A percentile compares a stretch with the other conserved stretches of the same genome.
These are phyloP conservation scores for Capsicum chinense DNA, from an alignment of 257 asterid genomes.

Conservation along the genomic window DNA sequence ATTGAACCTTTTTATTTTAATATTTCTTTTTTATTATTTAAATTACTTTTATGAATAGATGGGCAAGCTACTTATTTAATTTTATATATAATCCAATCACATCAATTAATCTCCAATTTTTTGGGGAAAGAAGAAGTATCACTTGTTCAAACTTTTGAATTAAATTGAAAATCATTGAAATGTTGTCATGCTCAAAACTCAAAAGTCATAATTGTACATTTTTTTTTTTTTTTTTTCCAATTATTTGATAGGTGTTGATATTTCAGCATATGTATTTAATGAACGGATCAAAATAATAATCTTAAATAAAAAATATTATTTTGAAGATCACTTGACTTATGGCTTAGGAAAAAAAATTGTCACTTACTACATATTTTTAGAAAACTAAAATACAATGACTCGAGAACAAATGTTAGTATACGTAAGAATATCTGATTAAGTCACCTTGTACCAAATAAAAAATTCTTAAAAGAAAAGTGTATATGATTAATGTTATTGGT, in stretches of 20 bases:
- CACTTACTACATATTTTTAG: not conserved
- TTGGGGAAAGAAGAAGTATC: not conserved
- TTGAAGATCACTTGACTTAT: not conserved
- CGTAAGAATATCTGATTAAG: not conserved
- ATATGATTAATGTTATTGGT: not conserved
- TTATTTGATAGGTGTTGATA: not conserved
- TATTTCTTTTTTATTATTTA: not conserved
- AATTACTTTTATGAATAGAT: not conserved
- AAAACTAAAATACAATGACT: not conserved
- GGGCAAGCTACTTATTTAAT: not conserved
- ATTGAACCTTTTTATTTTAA: slow-evolving; percentile 25
- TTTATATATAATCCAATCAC: not conserved
- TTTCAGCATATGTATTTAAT: not conserved
- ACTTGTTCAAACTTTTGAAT: slow-evolving; percentile 6
- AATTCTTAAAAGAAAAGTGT: too few species aligned
- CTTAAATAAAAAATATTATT: not conserved
- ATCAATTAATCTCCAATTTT: not conserved
- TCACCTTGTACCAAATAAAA: not conserved
- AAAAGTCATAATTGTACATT: slow-evolving; percentile 4
- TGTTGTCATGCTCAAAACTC: not conserved
- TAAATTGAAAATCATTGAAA: not conserved
- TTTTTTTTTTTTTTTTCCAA: not conserved
- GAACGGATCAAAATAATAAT: not conserved
- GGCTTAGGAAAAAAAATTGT: not conserved
- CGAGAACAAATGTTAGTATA: not conserved